Evolutionary conservation across 1,139 yeast genomes (phyloP).

Genomic region (Arxiozyma heterogenica): DNA sequence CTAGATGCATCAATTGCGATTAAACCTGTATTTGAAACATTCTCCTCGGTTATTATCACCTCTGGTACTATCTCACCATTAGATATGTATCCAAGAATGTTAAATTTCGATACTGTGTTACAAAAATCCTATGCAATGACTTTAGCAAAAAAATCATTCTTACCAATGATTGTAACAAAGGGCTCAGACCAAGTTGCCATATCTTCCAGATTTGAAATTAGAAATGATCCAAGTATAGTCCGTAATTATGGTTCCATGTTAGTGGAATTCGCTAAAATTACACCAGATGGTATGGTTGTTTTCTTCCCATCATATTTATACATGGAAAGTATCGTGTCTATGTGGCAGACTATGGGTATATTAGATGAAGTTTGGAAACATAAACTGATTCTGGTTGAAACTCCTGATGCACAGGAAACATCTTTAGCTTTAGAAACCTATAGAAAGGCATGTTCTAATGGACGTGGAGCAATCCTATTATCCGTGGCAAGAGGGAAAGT

Average conservation of each 20-base stretch:
- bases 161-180: slow-evolving; percentile 93
- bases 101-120: slow-evolving; percentile 85
- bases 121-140: slow-evolving; percentile 97
- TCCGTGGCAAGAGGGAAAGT: slow-evolving; percentile 99
- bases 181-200: slow-evolving; percentile 97
- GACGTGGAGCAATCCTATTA: slow-evolving; percentile 90
- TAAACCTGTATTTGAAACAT: slow-evolving; percentile 90
- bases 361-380: slow-evolving; percentile 98
- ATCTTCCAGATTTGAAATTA: slow-evolving; percentile 88
- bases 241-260: slow-evolving; percentile 90
- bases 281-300: slow-evolving; percentile 97
- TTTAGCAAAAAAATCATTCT: slow-evolving; percentile 78
- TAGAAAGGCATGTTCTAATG: slow-evolving; percentile 92
- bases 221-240: slow-evolving; percentile 96
- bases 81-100: slow-evolving; percentile 98
- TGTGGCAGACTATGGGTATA: slow-evolving; percentile 98
- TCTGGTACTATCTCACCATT: slow-evolving; percentile 97
- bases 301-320: slow-evolving; percentile 94
- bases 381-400: slow-evolving; percentile 88
- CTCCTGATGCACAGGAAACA: slow-evolving; percentile 99
- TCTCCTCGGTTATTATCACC: slow-evolving; percentile 89
- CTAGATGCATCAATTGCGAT: slow-evolving; percentile 96
- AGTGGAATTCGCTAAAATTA: slow-evolving; percentile 85
- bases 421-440: slow-evolving; percentile 91
- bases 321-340: slow-evolving; percentile 94